Evolutionary conservation across 805 yeast genomes (phyloP), one percentile per base, ranked within the genome.

Genomic region (Saccharomycopsis amapae): DNA sequence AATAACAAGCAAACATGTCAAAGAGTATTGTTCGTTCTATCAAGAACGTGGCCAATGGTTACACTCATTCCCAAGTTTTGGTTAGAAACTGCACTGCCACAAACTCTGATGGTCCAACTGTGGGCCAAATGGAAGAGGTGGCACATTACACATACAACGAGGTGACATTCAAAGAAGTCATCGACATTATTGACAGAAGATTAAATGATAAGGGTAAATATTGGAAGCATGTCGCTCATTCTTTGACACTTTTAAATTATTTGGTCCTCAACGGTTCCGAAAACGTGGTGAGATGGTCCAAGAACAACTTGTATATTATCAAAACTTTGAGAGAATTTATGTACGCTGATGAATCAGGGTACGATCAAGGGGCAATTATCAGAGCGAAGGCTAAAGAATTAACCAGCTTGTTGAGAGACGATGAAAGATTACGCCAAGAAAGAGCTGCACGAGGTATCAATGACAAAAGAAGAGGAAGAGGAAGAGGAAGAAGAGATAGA

Each of bases 151-250:
- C 96, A 1, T 81, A 75, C 60, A 83, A 79, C 49, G 66, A 67
- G 52, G 78, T 81, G 5, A 94, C 86, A 56, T 79, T 88, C 56
- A 72, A 87, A 58, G 95, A 88, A 59, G 78, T 88, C 39, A 85
- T 90, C 94, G 97, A 90, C 59, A 87, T 90, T 81, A 65, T 90
- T 38, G 97, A 90, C 65, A 78, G 87, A 54, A 75, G 98, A 53
- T 68, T 90, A 53, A 90, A 90, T 59, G 97, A 90, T 61, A 89
- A 89, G 68, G 97, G 97, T 51, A 89, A 88, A 62, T 85, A 90
- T 66, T 90, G 97, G 97, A 76, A 96, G 54, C 98, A 90, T 62
- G 89, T 90, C 41, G 89, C 94, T 52, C 93, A 90, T 63, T 81
- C 95, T 1, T 71, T 90, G 51, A 83, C 95, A 1, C 80, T 90